These are phyloP conservation scores for Cutaneotrichosporon sp. DNA, from an alignment of 1,284 basidiomycete genomes.

Conservation along the genomic window DNA sequence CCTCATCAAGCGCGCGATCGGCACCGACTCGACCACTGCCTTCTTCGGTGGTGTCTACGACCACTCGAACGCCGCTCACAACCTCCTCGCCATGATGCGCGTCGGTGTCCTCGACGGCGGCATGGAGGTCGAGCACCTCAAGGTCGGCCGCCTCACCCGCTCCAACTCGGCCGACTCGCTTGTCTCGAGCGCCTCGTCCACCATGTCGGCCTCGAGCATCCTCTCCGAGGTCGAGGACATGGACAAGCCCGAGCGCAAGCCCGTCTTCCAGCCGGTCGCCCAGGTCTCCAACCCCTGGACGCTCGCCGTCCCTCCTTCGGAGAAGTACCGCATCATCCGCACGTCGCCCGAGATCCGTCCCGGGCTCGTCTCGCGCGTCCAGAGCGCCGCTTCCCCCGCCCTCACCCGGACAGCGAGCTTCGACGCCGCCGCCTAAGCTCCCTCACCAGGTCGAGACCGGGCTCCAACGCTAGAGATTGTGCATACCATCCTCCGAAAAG, in stretches of 20 bases:
- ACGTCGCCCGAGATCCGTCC: slow-evolving; percentile 48
- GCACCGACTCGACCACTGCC: slow-evolving; percentile 83
- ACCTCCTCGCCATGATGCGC: slow-evolving; percentile 80
- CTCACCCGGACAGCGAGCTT: slow-evolving; percentile 18
- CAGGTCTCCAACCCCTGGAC: slow-evolving; percentile 37
- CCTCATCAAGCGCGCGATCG: slow-evolving; percentile 65
- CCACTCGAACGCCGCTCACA: slow-evolving; percentile 86
- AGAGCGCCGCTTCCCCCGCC: slow-evolving; percentile 16
- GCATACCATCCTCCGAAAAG: background rate
- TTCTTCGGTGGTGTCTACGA: slow-evolving; percentile 95
- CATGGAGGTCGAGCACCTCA: slow-evolving; percentile 62
- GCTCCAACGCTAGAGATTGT: slow-evolving; percentile 2
- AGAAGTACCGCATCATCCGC: slow-evolving; percentile 47
- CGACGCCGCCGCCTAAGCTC: slow-evolving; percentile 7
- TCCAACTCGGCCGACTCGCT: slow-evolving; percentile 20
- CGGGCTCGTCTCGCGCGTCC: slow-evolving; percentile 30
- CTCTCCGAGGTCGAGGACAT: slow-evolving; percentile 27
- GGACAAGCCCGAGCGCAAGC: slow-evolving; percentile 23
- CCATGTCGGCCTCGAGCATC: slow-evolving; percentile 39
- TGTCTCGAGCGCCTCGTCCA: slow-evolving; percentile 36
- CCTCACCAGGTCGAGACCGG: background rate
- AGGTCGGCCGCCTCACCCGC: slow-evolving; percentile 35
- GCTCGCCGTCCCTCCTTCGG: slow-evolving; percentile 48
- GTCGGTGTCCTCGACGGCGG: slow-evolving; percentile 84
- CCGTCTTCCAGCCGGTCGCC: slow-evolving; percentile 48